Base-by-base conservation (phyloP, 2,329 filamentous ascomycete species). In the Talaromyces atroroseus region DNA sequence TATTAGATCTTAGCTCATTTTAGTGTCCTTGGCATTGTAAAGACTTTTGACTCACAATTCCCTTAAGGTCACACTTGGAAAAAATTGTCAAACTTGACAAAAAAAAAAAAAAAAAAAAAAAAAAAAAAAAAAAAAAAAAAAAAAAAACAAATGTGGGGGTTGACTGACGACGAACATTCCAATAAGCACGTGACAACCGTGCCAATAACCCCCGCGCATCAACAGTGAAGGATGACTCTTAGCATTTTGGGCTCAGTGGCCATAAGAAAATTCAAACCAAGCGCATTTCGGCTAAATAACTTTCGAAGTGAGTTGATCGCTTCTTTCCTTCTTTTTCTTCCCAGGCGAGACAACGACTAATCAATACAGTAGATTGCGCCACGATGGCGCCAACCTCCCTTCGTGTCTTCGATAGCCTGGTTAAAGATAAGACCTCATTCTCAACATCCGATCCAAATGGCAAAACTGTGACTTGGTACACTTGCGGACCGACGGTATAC, bases 401-500 rank as follows among this genome's bases (percentile, higher is more conserved):
- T 42, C 38, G 38, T 21, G 38, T 49, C 24, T 49, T 49, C 16
- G 46, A 49, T 34, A 49, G 45, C 45, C 23, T 48, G 45, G 46
- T 49, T 16, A 49, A 32, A 34, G 46, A 49, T 12, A 49, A 49
- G 46, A 49, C 24, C 24, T 18, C 24, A 49, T 49, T 49, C 46
- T 49, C 46, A 20, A 6, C 46, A 32, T 49, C 26, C 24, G 46
- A 49, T 32, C 46, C 46, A 32, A 49, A 49, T 49, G 46, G 46
- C 46, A 49, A 49, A 49, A 49, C 24, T 34, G 82, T 95, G 29
- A 85, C 84, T 6, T 95, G 90, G 90, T 95, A 95, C 71, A 87
- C 87, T 63, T 95, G 91, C 76, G 91, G 91, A 20, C 90, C 90
- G 57, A 95, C 90, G 26, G 50, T 53, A 36, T 91, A 92, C 70